Evolutionary conservation across 768 basidiomycete species (phyloP).

Genomic region (Clitopilus passeckerianus): DNA sequence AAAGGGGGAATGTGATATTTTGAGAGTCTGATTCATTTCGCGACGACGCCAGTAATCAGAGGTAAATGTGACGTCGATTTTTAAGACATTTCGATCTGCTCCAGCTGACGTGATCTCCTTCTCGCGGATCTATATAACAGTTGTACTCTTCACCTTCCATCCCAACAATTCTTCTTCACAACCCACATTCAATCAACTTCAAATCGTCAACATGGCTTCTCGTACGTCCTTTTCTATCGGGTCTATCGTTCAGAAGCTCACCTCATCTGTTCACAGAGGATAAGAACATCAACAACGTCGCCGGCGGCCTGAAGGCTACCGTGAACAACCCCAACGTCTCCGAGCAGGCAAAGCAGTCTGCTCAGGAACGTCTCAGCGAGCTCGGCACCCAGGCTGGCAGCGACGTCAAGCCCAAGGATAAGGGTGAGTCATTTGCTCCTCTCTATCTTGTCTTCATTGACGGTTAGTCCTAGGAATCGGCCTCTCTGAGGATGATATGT

Average conservation of each 20-base stretch:
- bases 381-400: slow-evolving; percentile 5
- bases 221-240: background rate
- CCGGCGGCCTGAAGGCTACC: slow-evolving; percentile 51
- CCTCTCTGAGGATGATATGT: background rate
- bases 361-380: slow-evolving; percentile 33
- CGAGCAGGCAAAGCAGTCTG: slow-evolving; percentile 43
- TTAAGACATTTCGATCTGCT: background rate
- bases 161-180: background rate
- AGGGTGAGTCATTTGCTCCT: slow-evolving; percentile 7
- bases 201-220: background rate
- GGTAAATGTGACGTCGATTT: background rate
- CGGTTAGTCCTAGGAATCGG: background rate
- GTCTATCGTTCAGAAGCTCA: background rate
- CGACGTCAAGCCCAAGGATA: background rate
- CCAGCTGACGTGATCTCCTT: background rate
- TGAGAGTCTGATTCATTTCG: background rate
- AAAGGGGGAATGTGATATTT: background rate
- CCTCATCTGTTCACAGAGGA: background rate
- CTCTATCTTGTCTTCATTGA: background rate
- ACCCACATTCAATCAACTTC: background rate
- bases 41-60: background rate
- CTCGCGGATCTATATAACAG: too few relatives aligned
- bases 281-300: slow-evolving; percentile 42
- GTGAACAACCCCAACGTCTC: slow-evolving; percentile 53
- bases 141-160: background rate